A percentile compares a stretch with the other conserved stretches of the same genome.
phyloP scores from a whole-genome alignment of 441 rosid genomes.

The Isatis lusitanica region DNA sequence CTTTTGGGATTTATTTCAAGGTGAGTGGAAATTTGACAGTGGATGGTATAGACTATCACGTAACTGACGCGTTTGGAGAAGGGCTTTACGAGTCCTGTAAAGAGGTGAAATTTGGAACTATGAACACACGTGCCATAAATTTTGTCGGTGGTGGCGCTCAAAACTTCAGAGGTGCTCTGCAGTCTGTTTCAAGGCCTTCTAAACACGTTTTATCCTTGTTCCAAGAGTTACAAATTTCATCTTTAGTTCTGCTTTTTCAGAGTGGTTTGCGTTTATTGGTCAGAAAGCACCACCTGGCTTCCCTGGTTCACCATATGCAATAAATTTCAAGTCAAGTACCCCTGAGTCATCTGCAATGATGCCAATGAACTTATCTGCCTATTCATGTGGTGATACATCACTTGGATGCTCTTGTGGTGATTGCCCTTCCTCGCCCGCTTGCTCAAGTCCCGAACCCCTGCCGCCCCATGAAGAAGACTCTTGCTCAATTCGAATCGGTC shows the following conservation, averaged over 20 bases:
- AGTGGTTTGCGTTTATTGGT: constrained; percentile 76
- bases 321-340: constrained; percentile 49
- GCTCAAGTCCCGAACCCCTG: constrained; percentile 67
- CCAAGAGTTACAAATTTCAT: constrained; percentile 13
- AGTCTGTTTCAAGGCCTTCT: constrained; percentile 18
- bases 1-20: constrained; percentile 38
- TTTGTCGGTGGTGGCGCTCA: constrained; percentile 78
- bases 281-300: constrained; percentile 64
- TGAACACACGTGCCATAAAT: constrained; percentile 77
- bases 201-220: constrained; percentile 21
- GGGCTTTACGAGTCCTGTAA: constrained; percentile 66
- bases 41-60: constrained; percentile 63
- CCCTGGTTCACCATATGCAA: constrained; percentile 78
- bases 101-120: constrained; percentile 82
- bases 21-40: constrained; percentile 63
- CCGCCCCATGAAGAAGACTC: constrained; percentile 47
- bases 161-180: constrained; percentile 55
- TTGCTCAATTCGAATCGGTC: constrained; percentile 56
- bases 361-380: constrained; percentile 65
- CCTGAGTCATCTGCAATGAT: constrained; percentile 50
- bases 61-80: constrained; percentile 62
- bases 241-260: constrained; percentile 43
- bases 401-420: constrained; percentile 86
- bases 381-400: constrained; percentile 73
- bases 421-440: constrained; percentile 63